phyloP scores from a whole-genome alignment of 2,329 filamentous ascomycete species.

The Amphichorda felina region DNA sequence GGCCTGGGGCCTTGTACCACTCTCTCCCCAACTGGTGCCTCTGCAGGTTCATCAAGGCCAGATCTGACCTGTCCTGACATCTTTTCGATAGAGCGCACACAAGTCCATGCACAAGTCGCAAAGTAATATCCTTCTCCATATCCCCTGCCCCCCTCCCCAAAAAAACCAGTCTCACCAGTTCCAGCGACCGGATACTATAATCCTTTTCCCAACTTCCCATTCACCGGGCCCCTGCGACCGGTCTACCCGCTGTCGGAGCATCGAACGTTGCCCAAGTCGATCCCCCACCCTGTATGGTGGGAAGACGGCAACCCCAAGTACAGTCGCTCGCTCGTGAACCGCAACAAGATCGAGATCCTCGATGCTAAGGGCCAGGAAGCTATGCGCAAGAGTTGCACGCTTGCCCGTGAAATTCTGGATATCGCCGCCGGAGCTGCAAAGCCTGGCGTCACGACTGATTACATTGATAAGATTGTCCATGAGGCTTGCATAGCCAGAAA shows the following conservation, averaged over 20 bases:
- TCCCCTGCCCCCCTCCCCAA: too few species aligned
- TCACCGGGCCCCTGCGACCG: conserved; percentile 70
- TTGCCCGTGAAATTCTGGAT: conserved; percentile 86
- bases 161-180: conserved; percentile 80
- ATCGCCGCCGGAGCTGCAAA: conserved; percentile 72
- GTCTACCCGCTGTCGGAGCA: conserved; percentile 72
- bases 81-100: conserved; percentile 53
- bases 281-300: conserved; percentile 80
- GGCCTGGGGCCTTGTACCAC: too few species aligned
- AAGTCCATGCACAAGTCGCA: conserved; percentile 64
- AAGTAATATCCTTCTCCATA: conserved; percentile 58
- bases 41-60: too few species aligned
- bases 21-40: too few species aligned
- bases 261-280: conserved; percentile 65
- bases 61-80: conserved; percentile 5
- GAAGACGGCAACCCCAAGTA: conserved; percentile 64
- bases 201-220: conserved; percentile 81
- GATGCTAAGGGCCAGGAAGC: conserved; percentile 70
- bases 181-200: conserved; percentile 85
- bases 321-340: conserved; percentile 47
- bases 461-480: conserved; percentile 90
- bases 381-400: conserved; percentile 84
- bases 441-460: conserved; percentile 92
- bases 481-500: conserved; percentile 88
- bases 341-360: conserved; percentile 75